Evolutionary conservation across 805 yeast species (phyloP), one percentile per base, ranked within the genome.

Genomic region (Candida maltosa): DNA sequence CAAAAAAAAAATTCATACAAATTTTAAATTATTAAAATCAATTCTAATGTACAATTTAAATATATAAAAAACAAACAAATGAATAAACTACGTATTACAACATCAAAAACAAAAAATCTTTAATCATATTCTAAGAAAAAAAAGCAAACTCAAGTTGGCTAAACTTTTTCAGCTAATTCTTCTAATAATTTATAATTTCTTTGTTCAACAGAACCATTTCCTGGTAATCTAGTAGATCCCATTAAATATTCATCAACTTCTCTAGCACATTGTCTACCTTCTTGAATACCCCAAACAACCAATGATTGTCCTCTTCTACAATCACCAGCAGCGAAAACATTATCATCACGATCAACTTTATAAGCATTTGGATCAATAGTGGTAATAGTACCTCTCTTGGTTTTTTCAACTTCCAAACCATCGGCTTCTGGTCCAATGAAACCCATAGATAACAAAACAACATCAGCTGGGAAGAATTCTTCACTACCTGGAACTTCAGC

Each of bases 221-320:
- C 96, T 42, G 98, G 97, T 52, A 93, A 74, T 54, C 84, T 75
- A 15, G 95, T 75, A 44, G 75, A 63, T 17, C 91, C 89, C 79
- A 80, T 78, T 59, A 91, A 71, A 60, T 61, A 84, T 48, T 70
- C 60, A 57, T 91, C 98, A 44, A 91, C 94, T 50, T 87, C 88
- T 48, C 96, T 76, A 24, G 98, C 98, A 77, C 96, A 88, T 65
- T 91, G 96, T 71, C 97, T 82, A 48, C 98, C 98, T 68, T 91
- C 98, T 69, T 93, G 97, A 50, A 91, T 91, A 68, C 97, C 98
- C 97, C 97, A 93, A 37, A 91, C 98, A 60, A 91, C 91, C 61
- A 91, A 76, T 2, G 96, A 87, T 71, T 91, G 98, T 19, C 98
- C 98, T 68, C 97, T 82, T 73, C 98, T 84, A 69, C 97, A 93